A percentile compares a stretch with the other conserved stretches of the same genome.
Evolutionary conservation across 1,284 basidiomycete species (phyloP).

Genomic region (Malassezia slooffiae): DNA sequence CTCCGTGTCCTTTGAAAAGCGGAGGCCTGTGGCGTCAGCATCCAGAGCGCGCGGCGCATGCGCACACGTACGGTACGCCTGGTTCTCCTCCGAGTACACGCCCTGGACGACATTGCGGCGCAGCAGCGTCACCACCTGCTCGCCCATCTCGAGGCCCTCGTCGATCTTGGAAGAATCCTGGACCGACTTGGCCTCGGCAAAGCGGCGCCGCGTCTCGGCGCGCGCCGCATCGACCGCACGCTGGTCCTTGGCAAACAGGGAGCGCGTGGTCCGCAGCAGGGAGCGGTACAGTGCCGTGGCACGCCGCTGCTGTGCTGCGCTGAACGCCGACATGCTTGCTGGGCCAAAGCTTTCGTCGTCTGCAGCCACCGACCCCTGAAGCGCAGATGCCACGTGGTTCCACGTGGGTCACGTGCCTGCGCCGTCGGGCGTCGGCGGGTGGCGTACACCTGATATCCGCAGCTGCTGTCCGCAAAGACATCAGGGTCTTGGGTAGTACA

Average conservation of each 20-base stretch:
- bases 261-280: constrained; percentile 32
- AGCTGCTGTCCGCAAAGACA: too few relatives aligned
- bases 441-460: too few relatives aligned
- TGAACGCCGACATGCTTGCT: constrained; percentile 15
- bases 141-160: constrained; percentile 32
- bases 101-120: constrained; percentile 44
- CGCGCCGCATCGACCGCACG: constrained; percentile 25
- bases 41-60: too few relatives aligned
- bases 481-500: neutral
- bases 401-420: too few relatives aligned
- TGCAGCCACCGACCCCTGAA: too few relatives aligned
- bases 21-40: constrained; percentile 20
- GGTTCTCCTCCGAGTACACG: constrained; percentile 21
- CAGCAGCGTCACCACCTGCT: constrained; percentile 34
- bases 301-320: constrained; percentile 26
- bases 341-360: too few relatives aligned
- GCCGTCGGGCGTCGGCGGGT: too few relatives aligned
- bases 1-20: constrained; percentile 41
- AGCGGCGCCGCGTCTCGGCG: constrained; percentile 26
- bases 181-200: constrained; percentile 23
- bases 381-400: neutral
- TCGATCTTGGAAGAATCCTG: constrained; percentile 28
- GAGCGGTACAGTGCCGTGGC: constrained; percentile 38
- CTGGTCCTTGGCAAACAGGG: constrained; percentile 30
- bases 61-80: constrained; percentile 20